Percentiles rank a stretch among this genome's conserved stretches.
Evolutionary conservation across 1,284 basidiomycete species (phyloP).

Genomic region (Sphaerobolus stellatus): DNA sequence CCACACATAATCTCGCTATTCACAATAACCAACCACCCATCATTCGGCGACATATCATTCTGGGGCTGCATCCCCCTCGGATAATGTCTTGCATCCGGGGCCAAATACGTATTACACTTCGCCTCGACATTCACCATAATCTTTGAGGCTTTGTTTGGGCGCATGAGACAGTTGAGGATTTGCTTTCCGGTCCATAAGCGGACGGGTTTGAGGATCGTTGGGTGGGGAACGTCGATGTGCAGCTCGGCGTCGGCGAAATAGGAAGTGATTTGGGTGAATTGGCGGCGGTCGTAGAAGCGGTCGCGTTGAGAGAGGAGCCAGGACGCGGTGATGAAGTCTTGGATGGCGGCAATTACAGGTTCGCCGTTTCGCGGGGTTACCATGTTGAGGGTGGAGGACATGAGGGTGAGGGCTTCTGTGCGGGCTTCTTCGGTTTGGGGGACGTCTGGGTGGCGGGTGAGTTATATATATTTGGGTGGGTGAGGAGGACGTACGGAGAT

Average conservation of each 20-base stretch:
- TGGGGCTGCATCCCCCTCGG: conserved; percentile 56
- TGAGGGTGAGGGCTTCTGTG: conserved; percentile 95
- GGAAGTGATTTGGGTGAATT: conserved; percentile 96
- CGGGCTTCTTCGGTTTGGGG: conserved; percentile 99
- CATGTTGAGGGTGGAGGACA: conserved; percentile 97
- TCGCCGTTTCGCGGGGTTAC: conserved; percentile 97
- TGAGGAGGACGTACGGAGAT: conserved; percentile 70
- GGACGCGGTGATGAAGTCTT: conserved; percentile 98
- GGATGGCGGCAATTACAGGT: conserved; percentile 97
- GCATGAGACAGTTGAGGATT: conserved; percentile 95
- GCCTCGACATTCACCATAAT: conserved; percentile 95
- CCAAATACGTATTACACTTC: conserved; percentile 92
- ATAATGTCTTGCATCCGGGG: conserved; percentile 68
- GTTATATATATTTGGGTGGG: neutral
- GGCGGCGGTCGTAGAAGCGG: conserved; percentile 89
- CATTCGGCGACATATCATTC: conserved; percentile 93
- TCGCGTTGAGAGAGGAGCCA: conserved; percentile 94
- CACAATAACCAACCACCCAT: conserved; percentile 96
- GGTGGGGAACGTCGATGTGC: conserved; percentile 94
- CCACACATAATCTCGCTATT: conserved; percentile 99
- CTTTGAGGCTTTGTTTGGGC: conserved; percentile 83
- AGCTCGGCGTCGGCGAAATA: conserved; percentile 91
- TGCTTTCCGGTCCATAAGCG: conserved; percentile 99
- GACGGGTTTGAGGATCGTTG: conserved; percentile 91
- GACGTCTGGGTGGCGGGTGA: conserved; percentile 63